Evolutionary conservation across 1,139 yeast species (phyloP).

Genomic region (Geotrichum carabidarum): DNA sequence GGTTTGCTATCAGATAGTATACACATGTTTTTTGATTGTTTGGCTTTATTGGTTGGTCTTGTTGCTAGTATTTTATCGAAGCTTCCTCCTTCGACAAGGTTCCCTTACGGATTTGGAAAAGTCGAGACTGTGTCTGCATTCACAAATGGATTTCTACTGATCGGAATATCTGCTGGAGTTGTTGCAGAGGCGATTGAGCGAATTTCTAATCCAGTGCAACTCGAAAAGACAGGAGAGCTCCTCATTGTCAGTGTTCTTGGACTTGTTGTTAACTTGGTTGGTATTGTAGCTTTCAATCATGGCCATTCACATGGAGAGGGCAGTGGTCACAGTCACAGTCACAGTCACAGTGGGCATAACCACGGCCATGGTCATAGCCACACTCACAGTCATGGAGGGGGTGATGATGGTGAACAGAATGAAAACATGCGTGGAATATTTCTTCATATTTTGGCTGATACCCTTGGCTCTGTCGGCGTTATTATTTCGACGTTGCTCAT

Average conservation of each 20-base stretch:
- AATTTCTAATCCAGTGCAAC: conserved; percentile 64
- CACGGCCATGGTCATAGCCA: conserved; percentile 30
- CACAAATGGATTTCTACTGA: conserved; percentile 80
- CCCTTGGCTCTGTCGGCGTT: conserved; percentile 94
- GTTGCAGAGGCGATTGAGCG: conserved; percentile 82
- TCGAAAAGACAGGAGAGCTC: conserved; percentile 80
- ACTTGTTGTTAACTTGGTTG: conserved; percentile 79
- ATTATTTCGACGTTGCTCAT: conserved; percentile 70
- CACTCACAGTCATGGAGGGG: conserved; percentile 40
- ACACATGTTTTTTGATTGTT: conserved; percentile 94
- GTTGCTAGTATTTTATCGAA: conserved; percentile 70
- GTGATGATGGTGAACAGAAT: conserved; percentile 41
- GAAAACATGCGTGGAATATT: conserved; percentile 95
- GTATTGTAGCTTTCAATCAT: conserved; percentile 91
- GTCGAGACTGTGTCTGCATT: conserved; percentile 92
- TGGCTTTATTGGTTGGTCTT: conserved; percentile 82
- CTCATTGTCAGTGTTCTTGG: conserved; percentile 82
- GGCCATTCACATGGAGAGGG: conserved; percentile 52
- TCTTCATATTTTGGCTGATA: conserved; percentile 88
- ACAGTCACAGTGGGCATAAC: conserved; percentile 36
- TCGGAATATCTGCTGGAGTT: conserved; percentile 87
- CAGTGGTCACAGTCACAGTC: conserved; percentile 39
- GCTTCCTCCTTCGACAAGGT: conserved; percentile 58
- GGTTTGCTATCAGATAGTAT: conserved; percentile 89
- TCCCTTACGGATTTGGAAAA: conserved; percentile 80